Evolutionary conservation across 164 flowering plant genomes (phyloP), one percentile per base, ranked within the genome.

Genomic region (Pachysandra terminalis): DNA sequence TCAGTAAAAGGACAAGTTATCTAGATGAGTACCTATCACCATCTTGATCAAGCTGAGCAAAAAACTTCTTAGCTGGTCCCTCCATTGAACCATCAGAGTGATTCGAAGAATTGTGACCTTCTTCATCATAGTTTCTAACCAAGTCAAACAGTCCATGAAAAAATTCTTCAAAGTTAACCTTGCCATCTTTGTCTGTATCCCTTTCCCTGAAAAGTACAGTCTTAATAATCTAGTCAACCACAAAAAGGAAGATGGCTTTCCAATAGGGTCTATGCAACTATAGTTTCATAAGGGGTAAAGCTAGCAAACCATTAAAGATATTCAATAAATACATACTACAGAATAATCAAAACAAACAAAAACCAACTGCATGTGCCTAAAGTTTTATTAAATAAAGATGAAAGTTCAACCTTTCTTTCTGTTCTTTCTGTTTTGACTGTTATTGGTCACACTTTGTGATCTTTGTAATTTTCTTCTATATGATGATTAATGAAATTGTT

Each of bases 71-170:
- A 35, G 98, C 96, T 22, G 99, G 91, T 56, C 80, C 80, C 75
- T 96, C 97, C 68, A 55, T 55, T 58, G 84, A 71, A 79, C 83
- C 83, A 75, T 81, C 81, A 63, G 81, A 72, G 0, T 71, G 73
- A 66, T 82, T 83, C 58, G 93, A 77, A 64, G 86, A 65, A 72
- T 85, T 85, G 66, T 87, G 83, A 62, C 56, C 73, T 68, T 78
- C 91, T 68, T 91, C 96, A 59, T 90, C 88, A 77, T 95, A 90
- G 81, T 81, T 85, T 68, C 97, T 81, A 65, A 95, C 89, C 81
- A 88, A 64, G 72, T 95, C 97, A 85, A 90, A 95, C n/a, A 95
- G 83, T 66, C 99, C 98, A 73, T 90, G 97, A 56, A 90, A 95
- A 74, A 95, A 95, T 72, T 95, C 99, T 58, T 90, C 78, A 68